A percentile compares a stretch with the other conserved stretches of the same genome.
Evolutionary conservation across 805 yeast species (phyloP).

Genomic region (Myxozyma mucilagina): DNA sequence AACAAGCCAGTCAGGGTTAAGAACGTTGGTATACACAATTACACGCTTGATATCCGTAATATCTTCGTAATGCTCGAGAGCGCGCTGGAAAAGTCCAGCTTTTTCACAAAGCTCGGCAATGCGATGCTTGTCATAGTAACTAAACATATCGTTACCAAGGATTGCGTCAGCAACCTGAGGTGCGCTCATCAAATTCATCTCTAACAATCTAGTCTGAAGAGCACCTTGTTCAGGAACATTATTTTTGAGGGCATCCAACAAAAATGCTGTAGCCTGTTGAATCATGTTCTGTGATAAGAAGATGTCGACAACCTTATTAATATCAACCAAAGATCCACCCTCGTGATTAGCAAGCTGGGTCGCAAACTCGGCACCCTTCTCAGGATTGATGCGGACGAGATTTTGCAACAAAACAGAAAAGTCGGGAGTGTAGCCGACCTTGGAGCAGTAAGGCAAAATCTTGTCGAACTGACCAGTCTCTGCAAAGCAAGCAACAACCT

Average conservation of each 20-base stretch:
- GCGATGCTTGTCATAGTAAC: conserved; percentile 91
- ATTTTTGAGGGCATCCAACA: conserved; percentile 90
- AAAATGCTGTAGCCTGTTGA: conserved; percentile 97
- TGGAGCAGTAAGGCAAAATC: conserved; percentile 89
- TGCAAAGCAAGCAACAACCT: conserved; percentile 88
- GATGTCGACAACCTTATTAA: conserved; percentile 87
- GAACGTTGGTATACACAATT: conserved; percentile 76
- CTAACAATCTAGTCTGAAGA: conserved; percentile 89
- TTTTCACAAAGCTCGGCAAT: conserved; percentile 91
- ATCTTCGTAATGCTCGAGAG: conserved; percentile 93
- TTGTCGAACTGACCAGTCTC: conserved; percentile 96
- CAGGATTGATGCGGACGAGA: conserved; percentile 91
- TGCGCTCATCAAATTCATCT: conserved; percentile 89
- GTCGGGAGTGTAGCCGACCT: conserved; percentile 86
- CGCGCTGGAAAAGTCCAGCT: conserved; percentile 94
- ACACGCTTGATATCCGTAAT: conserved; percentile 94
- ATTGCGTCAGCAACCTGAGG: conserved; percentile 99
- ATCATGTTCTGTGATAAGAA: conserved; percentile 91
- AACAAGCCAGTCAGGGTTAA: conserved; percentile 93
- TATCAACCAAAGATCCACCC: conserved; percentile 60
- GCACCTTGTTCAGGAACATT: conserved; percentile 95
- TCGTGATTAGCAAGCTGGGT: conserved; percentile 73
- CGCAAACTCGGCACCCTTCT: conserved; percentile 96
- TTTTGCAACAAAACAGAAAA: conserved; percentile 86
- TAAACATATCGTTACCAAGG: conserved; percentile 90